Evolutionary conservation across 2,329 filamentous ascomycete genomes (phyloP).

Genomic region (Phyllosticta paracitricarpa): DNA sequence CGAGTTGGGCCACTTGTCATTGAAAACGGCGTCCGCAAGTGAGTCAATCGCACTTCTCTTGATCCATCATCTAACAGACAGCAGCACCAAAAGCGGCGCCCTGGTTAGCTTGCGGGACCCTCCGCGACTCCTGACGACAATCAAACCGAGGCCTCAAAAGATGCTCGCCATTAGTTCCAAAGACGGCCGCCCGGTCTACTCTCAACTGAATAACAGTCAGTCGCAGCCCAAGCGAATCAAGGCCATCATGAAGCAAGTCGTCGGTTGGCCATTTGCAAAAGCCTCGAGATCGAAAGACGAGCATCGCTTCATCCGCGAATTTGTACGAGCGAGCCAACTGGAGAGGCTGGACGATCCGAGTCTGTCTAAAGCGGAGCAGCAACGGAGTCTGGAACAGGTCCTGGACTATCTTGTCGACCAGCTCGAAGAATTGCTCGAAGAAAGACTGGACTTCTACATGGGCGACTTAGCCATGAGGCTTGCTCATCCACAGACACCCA

Average conservation of each 20-base stretch:
- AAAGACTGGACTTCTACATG: constrained; percentile 19
- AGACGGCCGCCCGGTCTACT: neutral
- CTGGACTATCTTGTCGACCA: neutral
- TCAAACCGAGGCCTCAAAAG: neutral
- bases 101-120: neutral
- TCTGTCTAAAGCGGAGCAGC: neutral
- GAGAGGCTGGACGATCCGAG: neutral
- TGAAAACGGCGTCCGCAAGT: constrained; percentile 32
- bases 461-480: neutral
- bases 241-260: constrained; percentile 32
- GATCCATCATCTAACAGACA: neutral
- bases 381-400: neutral
- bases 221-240: constrained; percentile 22
- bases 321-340: constrained; percentile 17
- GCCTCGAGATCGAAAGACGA: constrained; percentile 17
- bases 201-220: neutral
- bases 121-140: neutral
- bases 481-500: neutral
- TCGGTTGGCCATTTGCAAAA: constrained; percentile 28
- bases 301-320: constrained; percentile 19
- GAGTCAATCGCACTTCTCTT: constrained; percentile 13
- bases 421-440: constrained; percentile 15
- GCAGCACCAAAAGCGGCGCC: neutral
- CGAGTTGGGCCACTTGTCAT: constrained; percentile 32
- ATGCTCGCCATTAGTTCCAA: neutral